phyloP scores from a whole-genome alignment of 176 grass and related monocot genomes.

The Triticum timopheevii region DNA sequence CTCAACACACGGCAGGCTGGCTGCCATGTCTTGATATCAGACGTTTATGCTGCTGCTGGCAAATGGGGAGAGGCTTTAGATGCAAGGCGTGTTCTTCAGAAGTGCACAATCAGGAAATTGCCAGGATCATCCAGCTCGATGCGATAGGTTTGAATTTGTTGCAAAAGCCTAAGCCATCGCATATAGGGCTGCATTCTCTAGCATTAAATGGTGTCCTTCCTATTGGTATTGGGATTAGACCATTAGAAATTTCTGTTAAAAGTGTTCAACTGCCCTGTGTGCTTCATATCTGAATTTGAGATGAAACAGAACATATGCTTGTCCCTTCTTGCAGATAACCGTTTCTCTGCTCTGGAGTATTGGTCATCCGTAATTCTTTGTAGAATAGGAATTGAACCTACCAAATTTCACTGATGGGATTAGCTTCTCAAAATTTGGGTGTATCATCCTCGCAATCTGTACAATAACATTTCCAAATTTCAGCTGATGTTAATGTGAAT shows the following conservation, averaged over 20 bases:
- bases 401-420: background rate
- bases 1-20: constrained; percentile 34
- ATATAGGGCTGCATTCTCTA: background rate
- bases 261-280: background rate
- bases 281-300: background rate
- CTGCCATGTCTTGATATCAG: constrained; percentile 58
- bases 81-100: constrained; percentile 41
- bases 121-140: constrained; percentile 45
- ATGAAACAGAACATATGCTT: background rate
- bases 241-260: background rate
- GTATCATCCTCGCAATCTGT: background rate
- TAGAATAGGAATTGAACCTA: background rate
- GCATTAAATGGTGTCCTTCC: background rate
- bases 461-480: background rate
- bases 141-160: constrained; percentile 25
- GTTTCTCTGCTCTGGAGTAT: background rate
- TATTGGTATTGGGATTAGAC: background rate
- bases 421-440: background rate
- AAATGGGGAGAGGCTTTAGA: constrained; percentile 52
- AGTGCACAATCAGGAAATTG: constrained; percentile 42
- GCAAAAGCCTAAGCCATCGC: background rate
- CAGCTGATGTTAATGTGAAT: background rate
- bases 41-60: constrained; percentile 50
- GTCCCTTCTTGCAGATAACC: background rate
- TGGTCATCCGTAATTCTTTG: background rate